Base-by-base conservation (phyloP, 768 basidiomycete genomes). In the Pleurotus citrinopileatus region DNA sequence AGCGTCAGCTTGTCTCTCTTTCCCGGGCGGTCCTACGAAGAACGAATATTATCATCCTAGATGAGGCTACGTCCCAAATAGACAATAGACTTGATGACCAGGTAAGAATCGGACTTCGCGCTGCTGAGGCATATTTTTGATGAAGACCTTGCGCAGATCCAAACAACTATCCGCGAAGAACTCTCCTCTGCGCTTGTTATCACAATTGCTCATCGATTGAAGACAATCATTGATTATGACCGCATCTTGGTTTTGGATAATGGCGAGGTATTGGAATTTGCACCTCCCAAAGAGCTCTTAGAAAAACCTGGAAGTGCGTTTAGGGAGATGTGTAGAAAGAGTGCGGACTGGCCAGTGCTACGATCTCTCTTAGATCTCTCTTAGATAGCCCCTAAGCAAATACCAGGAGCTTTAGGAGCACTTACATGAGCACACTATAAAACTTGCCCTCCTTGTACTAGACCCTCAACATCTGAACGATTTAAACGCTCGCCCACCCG, bases 121-220 rank as follows among this genome's bases (percentile, higher is more conserved):
- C 54, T 54, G 37, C 17, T 22, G 20, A 10, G 20, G 13, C 54
- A n/a, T n/a, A n/a, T n/a, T n/a, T 38, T 37, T 25, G 3, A 37
- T 37, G 26, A 12, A 5, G 26, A 19, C 17, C 22, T 45, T 15
- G 20, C 4, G 13, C 54, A 87, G 80, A 87, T 92, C 52, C 89
- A 91, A 66, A 70, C 70, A 32, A 90, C 87, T 0, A 84, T 91
- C 28, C 78, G 86, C 25, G 83, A 87, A 61, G 87, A 90, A 65
- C 80, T 94, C 50, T 66, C 75, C 1, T 77, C 79, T 9, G 80
- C 87, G 0, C 86, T 91, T 17, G 84, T 94, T 17, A 80, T 94
- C 32, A 91, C 89, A 7, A 92, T 94, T 54, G 92, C 92, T 3
- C 91, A 92, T 70, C 74, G 88, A 12, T 72, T 91, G 19, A 83